These are phyloP conservation scores for Rostrohypoxylon terebratum DNA, from an alignment of 495 filamentous ascomycete genomes.

Conservation along the genomic window DNA sequence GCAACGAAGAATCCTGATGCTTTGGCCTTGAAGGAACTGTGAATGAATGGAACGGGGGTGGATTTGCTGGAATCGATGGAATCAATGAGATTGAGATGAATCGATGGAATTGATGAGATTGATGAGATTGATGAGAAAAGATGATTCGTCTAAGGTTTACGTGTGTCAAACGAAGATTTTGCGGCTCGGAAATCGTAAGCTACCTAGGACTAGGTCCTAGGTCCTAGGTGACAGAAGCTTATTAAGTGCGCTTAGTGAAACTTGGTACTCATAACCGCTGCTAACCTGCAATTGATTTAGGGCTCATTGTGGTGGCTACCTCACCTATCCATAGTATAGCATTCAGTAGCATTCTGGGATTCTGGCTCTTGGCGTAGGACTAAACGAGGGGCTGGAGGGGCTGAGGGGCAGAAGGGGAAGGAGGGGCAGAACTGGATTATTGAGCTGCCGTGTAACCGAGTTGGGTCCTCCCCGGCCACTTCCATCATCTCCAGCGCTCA, in stretches of 20 bases:
- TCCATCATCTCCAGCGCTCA: too few relatives aligned
- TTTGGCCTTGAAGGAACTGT: neutral
- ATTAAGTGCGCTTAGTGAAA: neutral
- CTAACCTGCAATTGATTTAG: conserved; percentile 24
- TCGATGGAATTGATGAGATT: too few relatives aligned
- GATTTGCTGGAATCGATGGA: too few relatives aligned
- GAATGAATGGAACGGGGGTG: too few relatives aligned
- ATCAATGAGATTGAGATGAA: neutral
- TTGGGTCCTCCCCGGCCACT: too few relatives aligned
- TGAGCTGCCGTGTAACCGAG: conserved; percentile 5
- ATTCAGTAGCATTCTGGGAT: too few relatives aligned
- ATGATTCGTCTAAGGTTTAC: neutral
- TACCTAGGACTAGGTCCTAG: neutral
- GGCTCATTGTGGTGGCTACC: conserved; percentile 19
- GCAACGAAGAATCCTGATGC: neutral
- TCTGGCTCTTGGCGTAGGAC: conserved; percentile 15
- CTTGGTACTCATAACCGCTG: neutral
- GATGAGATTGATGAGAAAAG: neutral
- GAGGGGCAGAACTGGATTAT: neutral
- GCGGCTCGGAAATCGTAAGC: conserved; percentile 24
- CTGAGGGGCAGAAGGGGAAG: conserved; percentile 5
- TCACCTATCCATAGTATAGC: too few relatives aligned
- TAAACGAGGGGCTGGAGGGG: conserved; percentile 1
- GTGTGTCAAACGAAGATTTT: conserved; percentile 12
- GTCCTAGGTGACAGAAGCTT: neutral